Percentiles rank a stretch among this genome's conserved stretches.
Conservation (phyloP, 2,329 filamentous ascomycete genomes). For the Chaetomium olivaceum region DNA sequence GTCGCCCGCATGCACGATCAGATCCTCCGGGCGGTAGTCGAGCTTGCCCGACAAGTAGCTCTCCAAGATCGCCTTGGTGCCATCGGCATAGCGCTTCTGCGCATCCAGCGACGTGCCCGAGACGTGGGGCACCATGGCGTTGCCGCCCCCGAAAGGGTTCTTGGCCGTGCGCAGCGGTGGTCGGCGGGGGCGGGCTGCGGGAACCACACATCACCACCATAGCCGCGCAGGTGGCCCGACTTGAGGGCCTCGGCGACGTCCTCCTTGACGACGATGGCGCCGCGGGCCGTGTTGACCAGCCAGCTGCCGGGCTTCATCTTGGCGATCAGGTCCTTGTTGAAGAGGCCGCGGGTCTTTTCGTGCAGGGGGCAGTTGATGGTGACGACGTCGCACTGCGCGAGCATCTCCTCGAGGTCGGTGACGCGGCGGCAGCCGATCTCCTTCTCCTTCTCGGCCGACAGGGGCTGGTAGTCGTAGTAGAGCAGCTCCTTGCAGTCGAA, state of each 20-base stretch:
- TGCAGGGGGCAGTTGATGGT: constrained; percentile 99
- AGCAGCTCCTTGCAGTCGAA: constrained; percentile 99
- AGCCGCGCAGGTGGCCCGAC: constrained; percentile 85
- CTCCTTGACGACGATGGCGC: constrained; percentile 99
- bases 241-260: constrained; percentile 94
- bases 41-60: constrained; percentile 85
- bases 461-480: constrained; percentile 99
- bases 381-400: constrained; percentile 91
- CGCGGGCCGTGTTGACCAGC: constrained; percentile 98
- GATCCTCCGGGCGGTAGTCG: constrained; percentile 86
- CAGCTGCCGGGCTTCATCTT: constrained; percentile 99
- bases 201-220: constrained; percentile 93
- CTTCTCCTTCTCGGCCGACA: constrained; percentile 80
- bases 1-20: constrained; percentile 86
- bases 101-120: constrained; percentile 98
- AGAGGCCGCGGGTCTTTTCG: constrained; percentile 93
- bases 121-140: constrained; percentile 99
- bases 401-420: constrained; percentile 86
- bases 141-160: constrained; percentile 94
- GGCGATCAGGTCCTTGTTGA: constrained; percentile 97
- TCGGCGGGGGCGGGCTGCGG: constrained; percentile 93
- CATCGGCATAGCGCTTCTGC: constrained; percentile 86
- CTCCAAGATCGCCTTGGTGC: constrained; percentile 85
- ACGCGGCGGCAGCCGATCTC: constrained; percentile 95
- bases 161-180: constrained; percentile 88